Percentiles rank a stretch among this genome's conserved stretches.
Evolutionary conservation across 495 filamentous ascomycete genomes (phyloP).

Genomic region (Hypomontagnella submonticulosa): DNA sequence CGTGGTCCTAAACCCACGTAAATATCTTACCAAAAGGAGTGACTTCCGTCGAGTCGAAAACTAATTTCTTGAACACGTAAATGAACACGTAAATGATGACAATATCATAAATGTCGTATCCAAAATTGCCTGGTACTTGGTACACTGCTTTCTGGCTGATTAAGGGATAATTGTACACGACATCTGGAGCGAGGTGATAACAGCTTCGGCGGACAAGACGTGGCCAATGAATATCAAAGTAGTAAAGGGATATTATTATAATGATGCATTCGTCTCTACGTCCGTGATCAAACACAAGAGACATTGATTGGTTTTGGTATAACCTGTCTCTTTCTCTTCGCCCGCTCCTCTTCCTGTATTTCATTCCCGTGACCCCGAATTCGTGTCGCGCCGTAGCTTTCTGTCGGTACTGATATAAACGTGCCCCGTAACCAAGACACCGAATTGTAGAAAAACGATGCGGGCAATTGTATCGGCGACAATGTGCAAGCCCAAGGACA

Average conservation of each 20-base stretch:
- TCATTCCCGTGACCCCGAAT: conserved; percentile 38
- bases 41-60: no score
- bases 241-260: conserved; percentile 43
- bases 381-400: conserved; percentile 37
- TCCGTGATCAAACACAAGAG: conserved; percentile 22
- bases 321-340: conserved; percentile 25
- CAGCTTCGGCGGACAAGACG: no score
- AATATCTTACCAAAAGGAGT: no score
- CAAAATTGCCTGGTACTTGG: no score
- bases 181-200: no score
- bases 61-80: no score
- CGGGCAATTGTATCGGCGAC: conserved; percentile 37
- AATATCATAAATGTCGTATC: no score
- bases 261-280: conserved; percentile 42
- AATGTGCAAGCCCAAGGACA: conserved; percentile 44
- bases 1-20: no score
- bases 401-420: conserved; percentile 43
- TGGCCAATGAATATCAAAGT: conserved; percentile 15
- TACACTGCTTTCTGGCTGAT: no score
- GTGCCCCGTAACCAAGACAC: conserved; percentile 42
- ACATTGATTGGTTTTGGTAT: conserved; percentile 28
- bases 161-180: no score
- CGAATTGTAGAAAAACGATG: conserved; percentile 31
- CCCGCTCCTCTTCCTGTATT: conserved; percentile 10
- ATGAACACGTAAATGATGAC: no score